Conservation (phyloP, 148 eudicot genomes). For the Cornus florida region DNA sequence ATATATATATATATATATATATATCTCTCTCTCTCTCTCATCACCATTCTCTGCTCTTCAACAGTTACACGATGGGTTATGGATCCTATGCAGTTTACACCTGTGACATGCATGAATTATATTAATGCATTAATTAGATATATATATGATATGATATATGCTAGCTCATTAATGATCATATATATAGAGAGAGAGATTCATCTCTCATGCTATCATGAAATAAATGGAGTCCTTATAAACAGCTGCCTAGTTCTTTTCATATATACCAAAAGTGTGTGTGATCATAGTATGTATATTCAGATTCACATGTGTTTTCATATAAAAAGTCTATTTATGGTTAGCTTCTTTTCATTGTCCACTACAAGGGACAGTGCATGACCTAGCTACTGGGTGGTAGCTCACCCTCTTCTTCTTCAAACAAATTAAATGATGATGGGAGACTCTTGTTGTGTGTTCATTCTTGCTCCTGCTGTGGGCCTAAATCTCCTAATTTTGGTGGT, state of each 20-base stretch:
- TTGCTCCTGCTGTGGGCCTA: neutral
- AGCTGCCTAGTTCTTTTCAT: neutral
- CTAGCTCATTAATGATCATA: neutral
- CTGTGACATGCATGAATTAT: neutral
- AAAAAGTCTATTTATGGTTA: neutral
- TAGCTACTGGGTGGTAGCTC: neutral
- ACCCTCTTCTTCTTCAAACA: neutral
- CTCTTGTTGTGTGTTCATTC: neutral
- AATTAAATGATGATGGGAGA: neutral
- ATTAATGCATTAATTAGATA: too few species aligned
- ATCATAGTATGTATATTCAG: neutral
- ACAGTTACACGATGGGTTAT: neutral
- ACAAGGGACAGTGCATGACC: neutral
- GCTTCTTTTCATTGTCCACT: neutral
- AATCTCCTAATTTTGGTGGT: neutral
- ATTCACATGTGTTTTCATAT: neutral
- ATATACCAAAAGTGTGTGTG: neutral
- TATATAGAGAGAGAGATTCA: too few species aligned
- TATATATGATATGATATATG: neutral
- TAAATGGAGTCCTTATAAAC: too few species aligned
- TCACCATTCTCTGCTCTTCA: constrained; percentile 2
- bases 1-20: too few species aligned
- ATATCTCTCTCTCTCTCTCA: too few species aligned
- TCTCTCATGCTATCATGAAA: neutral
- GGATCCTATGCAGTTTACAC: constrained; percentile 1